Evolutionary conservation across 306 rosid genomes (phyloP).

Genomic region (Echinosophora koreensis): DNA sequence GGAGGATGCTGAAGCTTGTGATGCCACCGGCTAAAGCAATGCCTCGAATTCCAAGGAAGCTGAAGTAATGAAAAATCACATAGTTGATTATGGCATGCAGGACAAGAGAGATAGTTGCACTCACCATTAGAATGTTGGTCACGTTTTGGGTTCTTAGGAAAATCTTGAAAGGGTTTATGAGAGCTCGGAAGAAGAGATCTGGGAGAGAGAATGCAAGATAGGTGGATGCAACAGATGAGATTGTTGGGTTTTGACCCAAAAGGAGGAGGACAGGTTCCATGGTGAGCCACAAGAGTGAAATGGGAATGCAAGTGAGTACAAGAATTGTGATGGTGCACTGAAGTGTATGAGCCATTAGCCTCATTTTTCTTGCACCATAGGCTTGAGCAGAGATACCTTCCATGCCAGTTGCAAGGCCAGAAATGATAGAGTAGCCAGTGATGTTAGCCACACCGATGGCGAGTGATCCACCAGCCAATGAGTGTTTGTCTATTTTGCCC

Average conservation of each 20-base stretch:
- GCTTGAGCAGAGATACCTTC: conserved; percentile 65
- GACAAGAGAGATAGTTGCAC: conserved; percentile 30
- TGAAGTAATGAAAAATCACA: not conserved
- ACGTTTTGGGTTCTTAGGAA: conserved; percentile 49
- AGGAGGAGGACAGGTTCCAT: conserved; percentile 34
- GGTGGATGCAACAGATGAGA: conserved; percentile 49
- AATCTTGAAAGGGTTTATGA: conserved; percentile 53
- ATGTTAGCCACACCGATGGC: conserved; percentile 60
- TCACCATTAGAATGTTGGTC: conserved; percentile 50
- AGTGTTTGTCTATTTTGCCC: conserved; percentile 48
- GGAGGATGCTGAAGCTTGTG: conserved; percentile 42
- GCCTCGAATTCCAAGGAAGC: conserved; percentile 45
- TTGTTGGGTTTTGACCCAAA: conserved; percentile 41
- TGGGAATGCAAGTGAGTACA: conserved; percentile 41
- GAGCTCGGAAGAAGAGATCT: conserved; percentile 47
- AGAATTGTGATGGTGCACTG: conserved; percentile 47
- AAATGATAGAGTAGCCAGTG: conserved; percentile 55
- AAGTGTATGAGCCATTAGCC: conserved; percentile 52
- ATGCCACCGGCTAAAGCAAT: conserved; percentile 46
- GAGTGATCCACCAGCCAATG: conserved; percentile 55
- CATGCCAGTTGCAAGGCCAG: conserved; percentile 58
- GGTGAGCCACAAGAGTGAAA: conserved; percentile 51
- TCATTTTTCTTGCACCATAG: conserved; percentile 53
- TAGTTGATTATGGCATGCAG: conserved; percentile 43
- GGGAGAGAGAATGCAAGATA: conserved; percentile 55